These are phyloP conservation scores for Lumnitzera racemosa DNA, from an alignment of 345 rosid genomes.

Conservation along the genomic window DNA sequence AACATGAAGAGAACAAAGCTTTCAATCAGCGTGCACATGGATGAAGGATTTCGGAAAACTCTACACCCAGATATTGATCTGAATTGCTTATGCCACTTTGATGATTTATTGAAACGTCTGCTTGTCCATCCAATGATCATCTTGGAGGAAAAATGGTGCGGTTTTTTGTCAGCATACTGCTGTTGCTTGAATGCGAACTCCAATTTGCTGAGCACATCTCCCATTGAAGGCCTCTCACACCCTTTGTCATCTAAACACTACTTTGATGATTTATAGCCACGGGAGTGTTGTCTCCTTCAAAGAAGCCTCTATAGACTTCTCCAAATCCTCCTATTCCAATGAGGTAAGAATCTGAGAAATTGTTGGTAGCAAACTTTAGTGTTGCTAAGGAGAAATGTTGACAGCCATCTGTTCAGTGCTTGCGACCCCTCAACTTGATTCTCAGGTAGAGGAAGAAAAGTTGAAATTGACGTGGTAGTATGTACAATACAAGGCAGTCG, in stretches of 20 bases:
- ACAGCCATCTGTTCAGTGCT: not conserved
- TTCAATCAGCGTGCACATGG: constrained; percentile 15
- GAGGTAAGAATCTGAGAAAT: constrained; percentile 16
- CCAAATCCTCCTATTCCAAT: constrained; percentile 37
- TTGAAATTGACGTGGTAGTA: not conserved
- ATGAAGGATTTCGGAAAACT: constrained; percentile 20
- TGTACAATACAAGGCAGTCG: not conserved
- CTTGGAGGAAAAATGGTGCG: not conserved
- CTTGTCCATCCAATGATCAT: not conserved
- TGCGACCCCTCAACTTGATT: too few species aligned
- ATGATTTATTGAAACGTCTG: not conserved
- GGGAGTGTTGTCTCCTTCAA: constrained; percentile 15
- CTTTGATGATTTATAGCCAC: constrained; percentile 33
- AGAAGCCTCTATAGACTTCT: constrained; percentile 25
- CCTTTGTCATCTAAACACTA: not conserved
- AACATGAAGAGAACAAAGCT: not conserved
- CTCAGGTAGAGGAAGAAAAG: not conserved
- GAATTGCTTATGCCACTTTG: not conserved
- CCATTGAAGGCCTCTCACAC: constrained; percentile 9
- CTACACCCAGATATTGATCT: not conserved
- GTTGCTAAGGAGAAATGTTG: constrained; percentile 23
- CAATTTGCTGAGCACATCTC: constrained; percentile 8
- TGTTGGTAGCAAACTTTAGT: constrained; percentile 19
- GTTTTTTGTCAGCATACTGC: constrained; percentile 1
- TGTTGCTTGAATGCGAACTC: constrained; percentile 13